A percentile compares a stretch with the other conserved stretches of the same genome.
Evolutionary conservation across 2,329 filamentous ascomycete species (phyloP).

Genomic region (Neonectria ditissima): DNA sequence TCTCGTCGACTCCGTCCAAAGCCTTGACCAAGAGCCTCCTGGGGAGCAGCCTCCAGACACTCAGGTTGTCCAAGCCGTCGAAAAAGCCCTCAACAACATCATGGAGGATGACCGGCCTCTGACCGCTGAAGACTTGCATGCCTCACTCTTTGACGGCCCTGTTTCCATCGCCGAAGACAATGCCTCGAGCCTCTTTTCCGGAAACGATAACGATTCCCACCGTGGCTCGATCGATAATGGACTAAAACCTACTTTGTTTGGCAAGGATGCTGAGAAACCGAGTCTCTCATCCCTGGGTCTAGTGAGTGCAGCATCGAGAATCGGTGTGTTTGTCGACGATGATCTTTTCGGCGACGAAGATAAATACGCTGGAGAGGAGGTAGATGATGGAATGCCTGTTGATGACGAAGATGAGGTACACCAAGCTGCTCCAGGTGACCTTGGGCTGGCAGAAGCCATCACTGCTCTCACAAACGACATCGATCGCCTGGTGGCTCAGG

Average conservation of each 20-base stretch:
- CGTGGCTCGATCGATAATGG: conserved; percentile 71
- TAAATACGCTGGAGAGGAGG: conserved; percentile 83
- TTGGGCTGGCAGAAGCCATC: conserved; percentile 94
- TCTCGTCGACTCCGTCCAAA: conserved; percentile 78
- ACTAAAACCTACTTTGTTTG: conserved; percentile 43
- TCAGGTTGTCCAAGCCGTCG: conserved; percentile 90
- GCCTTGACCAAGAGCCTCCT: conserved; percentile 75
- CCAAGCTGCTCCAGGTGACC: conserved; percentile 92
- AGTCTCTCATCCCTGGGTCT: conserved; percentile 92
- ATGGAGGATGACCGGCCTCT: conserved; percentile 81
- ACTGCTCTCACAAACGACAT: conserved; percentile 89
- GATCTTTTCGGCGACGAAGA: conserved; percentile 93
- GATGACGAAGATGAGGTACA: conserved; percentile 86
- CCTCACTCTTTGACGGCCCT: conserved; percentile 69
- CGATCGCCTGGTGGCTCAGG: conserved; percentile 86
- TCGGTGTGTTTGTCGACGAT: conserved; percentile 93
- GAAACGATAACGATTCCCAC: conserved; percentile 69
- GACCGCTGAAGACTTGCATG: conserved; percentile 72
- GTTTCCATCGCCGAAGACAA: conserved; percentile 46
- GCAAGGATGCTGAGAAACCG: conserved; percentile 73
- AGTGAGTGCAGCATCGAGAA: conserved; percentile 86
- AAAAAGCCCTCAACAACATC: conserved; percentile 90
- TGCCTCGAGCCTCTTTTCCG: conserved; percentile 63
- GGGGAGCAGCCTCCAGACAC: conserved; percentile 75
- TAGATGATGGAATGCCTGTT: conserved; percentile 65